Evolutionary conservation across 495 filamentous ascomycete genomes (phyloP).

Genomic region (Rhizodiscina lignyota): DNA sequence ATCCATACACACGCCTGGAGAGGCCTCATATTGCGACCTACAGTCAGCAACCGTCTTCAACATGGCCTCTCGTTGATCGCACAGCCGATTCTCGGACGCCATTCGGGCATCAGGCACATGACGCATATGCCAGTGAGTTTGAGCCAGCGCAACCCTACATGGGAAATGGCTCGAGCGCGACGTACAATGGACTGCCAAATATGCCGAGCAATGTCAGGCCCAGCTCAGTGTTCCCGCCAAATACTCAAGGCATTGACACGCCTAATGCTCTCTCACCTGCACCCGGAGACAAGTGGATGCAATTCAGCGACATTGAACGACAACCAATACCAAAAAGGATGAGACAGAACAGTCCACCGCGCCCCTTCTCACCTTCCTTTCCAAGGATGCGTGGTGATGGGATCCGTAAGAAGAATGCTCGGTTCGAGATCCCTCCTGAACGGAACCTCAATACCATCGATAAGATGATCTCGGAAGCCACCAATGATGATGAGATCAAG

Average conservation of each 20-base stretch:
- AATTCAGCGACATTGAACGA: slow-evolving; percentile 28
- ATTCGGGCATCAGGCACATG: slow-evolving; percentile 12
- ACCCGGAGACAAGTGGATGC: slow-evolving; percentile 41
- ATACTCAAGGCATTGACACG: slow-evolving; percentile 20
- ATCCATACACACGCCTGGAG: slow-evolving; percentile 28
- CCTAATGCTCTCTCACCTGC: slow-evolving; percentile 36
- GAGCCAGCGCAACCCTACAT: slow-evolving; percentile 21
- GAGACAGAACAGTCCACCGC: slow-evolving; percentile 54
- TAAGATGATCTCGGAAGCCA: slow-evolving; percentile 71
- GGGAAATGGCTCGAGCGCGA: slow-evolving; percentile 25
- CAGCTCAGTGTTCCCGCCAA: slow-evolving; percentile 14
- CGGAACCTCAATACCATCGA: slow-evolving; percentile 92
- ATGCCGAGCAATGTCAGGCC: slow-evolving; percentile 20
- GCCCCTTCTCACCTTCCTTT: slow-evolving; percentile 62
- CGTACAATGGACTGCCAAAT: slow-evolving; percentile 16
- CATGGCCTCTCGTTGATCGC: slow-evolving; percentile 18
- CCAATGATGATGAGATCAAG: slow-evolving; percentile 88
- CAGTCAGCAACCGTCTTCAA: slow-evolving; percentile 20
- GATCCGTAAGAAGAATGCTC: slow-evolving; percentile 98
- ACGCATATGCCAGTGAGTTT: slow-evolving; percentile 19
- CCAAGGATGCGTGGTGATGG: slow-evolving; percentile 65
- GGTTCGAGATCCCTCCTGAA: slow-evolving; percentile 93
- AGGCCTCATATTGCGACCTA: slow-evolving; percentile 25
- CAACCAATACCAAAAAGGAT: slow-evolving; percentile 54
- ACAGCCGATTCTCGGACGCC: slow-evolving; percentile 27